Evolutionary conservation across 495 filamentous ascomycete species (phyloP), one percentile per base, ranked within the genome.

Genomic region (Trichoderma erinaceum): DNA sequence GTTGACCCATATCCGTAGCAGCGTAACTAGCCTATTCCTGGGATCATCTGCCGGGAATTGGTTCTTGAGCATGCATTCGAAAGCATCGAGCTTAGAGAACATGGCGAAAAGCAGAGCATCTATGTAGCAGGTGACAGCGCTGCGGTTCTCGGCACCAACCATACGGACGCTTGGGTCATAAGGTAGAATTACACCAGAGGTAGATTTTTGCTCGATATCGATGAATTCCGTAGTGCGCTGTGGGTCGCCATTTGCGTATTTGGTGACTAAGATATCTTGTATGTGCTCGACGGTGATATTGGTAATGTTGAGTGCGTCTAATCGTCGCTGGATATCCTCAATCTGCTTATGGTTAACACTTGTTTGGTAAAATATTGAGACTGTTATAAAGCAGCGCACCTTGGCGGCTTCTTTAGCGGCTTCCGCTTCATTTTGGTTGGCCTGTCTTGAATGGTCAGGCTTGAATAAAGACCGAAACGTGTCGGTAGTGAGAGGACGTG

Each of bases 51-150:
- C 88, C 23, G 70, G 72, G n/a, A 81, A 73, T 8, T 69, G 72
- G 38, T 77, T 75, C 69, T 80, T 82, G 63, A 97, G 78, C 78
- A 97, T 96, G 32, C 89, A 90, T 73, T 99, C 95, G 75, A 97
- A 99, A 71, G 90, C 92, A 63, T 89, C 88, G 32, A 97, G 79
- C 66, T 91, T 87, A 12, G 92, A 90, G 75, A 99, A 99, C 94
- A 99, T 97, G 68, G 95, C 91, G 73, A 97, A 97, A 2, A 99
- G 86, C n/a, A 97, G 78, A 1, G 93, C 83, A 74, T 97, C 95
- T 0, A 97, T 80, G 71, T 92, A 99, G 77, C 95, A 99, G 43
- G 95, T 97, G 25, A 95, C 92, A 23, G 84, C 86, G 21, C 88
- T 83, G 58, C 94, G 82, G 74, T 99, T 99, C 70, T 92, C 89